These are phyloP conservation scores for Tremella yokohamensis DNA, from an alignment of 768 basidiomycete species.

Conservation along the genomic window DNA sequence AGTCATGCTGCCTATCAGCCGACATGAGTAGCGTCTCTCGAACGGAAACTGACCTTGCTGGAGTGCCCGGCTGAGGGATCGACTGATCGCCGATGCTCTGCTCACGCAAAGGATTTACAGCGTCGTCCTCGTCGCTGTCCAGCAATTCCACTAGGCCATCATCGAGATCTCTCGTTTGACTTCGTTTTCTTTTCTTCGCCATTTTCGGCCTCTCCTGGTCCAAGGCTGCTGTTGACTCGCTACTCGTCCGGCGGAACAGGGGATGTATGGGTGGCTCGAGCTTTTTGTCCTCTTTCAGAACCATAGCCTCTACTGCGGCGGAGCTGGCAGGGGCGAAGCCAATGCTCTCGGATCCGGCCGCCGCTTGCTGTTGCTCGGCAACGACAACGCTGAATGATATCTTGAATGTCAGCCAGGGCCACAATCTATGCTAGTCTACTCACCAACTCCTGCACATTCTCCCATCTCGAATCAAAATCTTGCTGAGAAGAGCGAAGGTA, in stretches of 20 bases:
- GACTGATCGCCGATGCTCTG: too few relatives aligned
- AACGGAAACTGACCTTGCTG: too few relatives aligned
- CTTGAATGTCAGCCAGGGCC: slow-evolving; percentile 19
- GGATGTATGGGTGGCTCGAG: slow-evolving; percentile 25
- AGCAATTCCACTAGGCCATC: slow-evolving; percentile 37
- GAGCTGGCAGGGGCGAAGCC: slow-evolving; percentile 34
- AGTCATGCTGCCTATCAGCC: slow-evolving; percentile 50
- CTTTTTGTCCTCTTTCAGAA: slow-evolving; percentile 17
- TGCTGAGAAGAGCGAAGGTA: slow-evolving; percentile 63
- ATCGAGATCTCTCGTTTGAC: slow-evolving; percentile 7
- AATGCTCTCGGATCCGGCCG: slow-evolving; percentile 17
- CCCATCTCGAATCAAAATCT: slow-evolving; percentile 75
- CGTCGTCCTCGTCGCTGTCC: slow-evolving; percentile 39
- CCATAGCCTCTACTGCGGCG: slow-evolving; percentile 36
- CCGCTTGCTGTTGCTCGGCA: slow-evolving; percentile 33
- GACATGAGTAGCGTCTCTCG: slow-evolving; percentile 2
- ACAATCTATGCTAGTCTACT: neutral
- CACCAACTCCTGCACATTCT: slow-evolving; percentile 75
- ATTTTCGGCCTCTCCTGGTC: slow-evolving; percentile 3
- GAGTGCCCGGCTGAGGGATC: too few relatives aligned
- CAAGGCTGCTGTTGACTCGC: slow-evolving; percentile 12
- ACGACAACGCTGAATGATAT: slow-evolving; percentile 49
- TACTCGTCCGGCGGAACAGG: slow-evolving; percentile 31
- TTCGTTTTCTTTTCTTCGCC: slow-evolving; percentile 13
- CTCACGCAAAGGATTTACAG: neutral